phyloP scores from a whole-genome alignment of 225 moss, liverwort and hornwort genomes.

The Thuidium tamariscinum region DNA sequence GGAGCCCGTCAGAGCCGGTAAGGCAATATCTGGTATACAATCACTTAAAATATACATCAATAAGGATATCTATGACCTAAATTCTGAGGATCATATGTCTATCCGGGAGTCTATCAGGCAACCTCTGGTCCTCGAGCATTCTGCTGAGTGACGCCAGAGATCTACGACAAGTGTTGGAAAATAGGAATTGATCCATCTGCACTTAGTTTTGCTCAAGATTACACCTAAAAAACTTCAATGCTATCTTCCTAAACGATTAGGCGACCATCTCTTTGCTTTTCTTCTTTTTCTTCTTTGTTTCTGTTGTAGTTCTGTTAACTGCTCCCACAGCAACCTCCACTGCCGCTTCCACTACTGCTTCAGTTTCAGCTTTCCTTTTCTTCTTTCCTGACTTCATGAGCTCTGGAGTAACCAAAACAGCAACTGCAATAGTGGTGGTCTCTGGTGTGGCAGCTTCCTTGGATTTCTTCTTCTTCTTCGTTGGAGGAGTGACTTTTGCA shows the following conservation, averaged over 20 bases:
- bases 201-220: background rate
- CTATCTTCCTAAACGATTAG: background rate
- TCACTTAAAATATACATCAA: background rate
- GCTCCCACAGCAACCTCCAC: constrained; percentile 20
- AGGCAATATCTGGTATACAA: background rate
- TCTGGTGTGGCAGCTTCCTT: constrained; percentile 12
- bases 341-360: constrained; percentile 16
- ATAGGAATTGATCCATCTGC: background rate
- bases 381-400: constrained; percentile 36
- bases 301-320: background rate
- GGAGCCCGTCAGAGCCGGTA: background rate
- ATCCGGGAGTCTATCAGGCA: background rate
- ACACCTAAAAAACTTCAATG: background rate
- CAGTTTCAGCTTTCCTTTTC: constrained; percentile 39
- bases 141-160: background rate
- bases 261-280: constrained; percentile 5
- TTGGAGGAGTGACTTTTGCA: background rate
- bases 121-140: background rate
- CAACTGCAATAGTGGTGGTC: constrained; percentile 5
- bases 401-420: constrained; percentile 16
- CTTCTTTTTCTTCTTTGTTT: constrained; percentile 30
- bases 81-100: background rate
- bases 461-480: constrained; percentile 32
- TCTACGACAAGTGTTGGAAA: background rate
- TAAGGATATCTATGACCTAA: background rate